Base-by-base conservation (phyloP, 768 basidiomycete genomes). In the Phanerochaete sordida region DNA sequence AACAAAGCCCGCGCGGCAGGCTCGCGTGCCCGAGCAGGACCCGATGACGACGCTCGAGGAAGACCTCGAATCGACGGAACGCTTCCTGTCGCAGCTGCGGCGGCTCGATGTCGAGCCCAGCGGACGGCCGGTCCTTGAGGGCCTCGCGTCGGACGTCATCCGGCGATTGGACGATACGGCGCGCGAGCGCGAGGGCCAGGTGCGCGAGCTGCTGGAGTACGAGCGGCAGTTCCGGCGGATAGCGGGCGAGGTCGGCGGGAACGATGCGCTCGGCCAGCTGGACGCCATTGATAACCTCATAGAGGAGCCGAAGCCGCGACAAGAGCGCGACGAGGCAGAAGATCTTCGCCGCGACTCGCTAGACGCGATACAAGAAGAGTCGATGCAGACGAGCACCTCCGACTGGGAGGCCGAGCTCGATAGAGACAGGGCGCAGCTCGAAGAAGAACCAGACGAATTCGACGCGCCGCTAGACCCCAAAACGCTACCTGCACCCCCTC, bases 221-320 rank as follows among this genome's bases (percentile, higher is more conserved):
- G 92, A 94, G 67, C 82, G 91, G 55, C 88, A 93, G 72, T 84
- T 95, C 68, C 81, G 83, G 64, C 84, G 85, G 69, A 89, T 92
- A 65, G 84, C 86, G 1, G 84, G 82, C 4, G 91, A 93, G 71
- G 83, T 90, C 19, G 88, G 89, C 39, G 92, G 92, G 21, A 81
- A 76, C 39, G 91, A 93, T 39, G 84, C 84, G 11, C 77, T 95
- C 11, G 84, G 84, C 12, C 78, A 80, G 64, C 75, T 94, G 55
- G 90, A 93, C 16, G 84, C 80, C 59, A 75, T 94, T 24, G 77
- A 80, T 24, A 79, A 80, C 58, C 71, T 83, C 23, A 71, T 73
- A 21, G 81, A 84, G 49, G 72, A 71, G 44, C 67, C 69, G n/a
- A 68, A 68, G 23, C 68, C 37, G 27, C 39, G 33, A 35, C 13